Conservation (phyloP, 2,329 filamentous ascomycete species). For the Cladosporium phlei region DNA sequence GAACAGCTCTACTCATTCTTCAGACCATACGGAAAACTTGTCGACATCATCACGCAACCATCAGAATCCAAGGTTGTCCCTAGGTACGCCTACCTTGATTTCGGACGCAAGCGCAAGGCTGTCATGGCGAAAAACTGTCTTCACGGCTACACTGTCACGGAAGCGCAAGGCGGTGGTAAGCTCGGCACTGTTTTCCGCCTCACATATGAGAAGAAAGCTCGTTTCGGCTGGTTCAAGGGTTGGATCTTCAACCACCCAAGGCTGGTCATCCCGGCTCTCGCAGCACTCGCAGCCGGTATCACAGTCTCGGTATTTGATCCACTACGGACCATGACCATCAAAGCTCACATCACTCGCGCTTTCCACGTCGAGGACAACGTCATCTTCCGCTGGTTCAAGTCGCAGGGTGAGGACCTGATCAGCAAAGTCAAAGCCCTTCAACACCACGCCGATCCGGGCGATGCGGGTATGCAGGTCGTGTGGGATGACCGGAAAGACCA, state of each 20-base stretch:
- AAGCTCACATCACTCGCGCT: conserved; percentile 74
- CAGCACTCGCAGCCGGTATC: conserved; percentile 73
- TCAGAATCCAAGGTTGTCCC: conserved; percentile 82
- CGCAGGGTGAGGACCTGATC: conserved; percentile 60
- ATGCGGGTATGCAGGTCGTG: conserved; percentile 70
- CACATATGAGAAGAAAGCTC: conserved; percentile 75
- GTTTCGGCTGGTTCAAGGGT: conserved; percentile 74
- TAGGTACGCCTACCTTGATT: conserved; percentile 75
- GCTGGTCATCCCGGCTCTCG: conserved; percentile 77
- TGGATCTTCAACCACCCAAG: conserved; percentile 83
- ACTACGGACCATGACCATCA: conserved; percentile 88
- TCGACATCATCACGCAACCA: conserved; percentile 76
- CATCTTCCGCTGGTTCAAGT: conserved; percentile 75
- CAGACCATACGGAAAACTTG: conserved; percentile 82
- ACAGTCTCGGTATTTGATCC: conserved; percentile 91
- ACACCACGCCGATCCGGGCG: conserved; percentile 42
- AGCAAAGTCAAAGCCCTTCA: conserved; percentile 45
- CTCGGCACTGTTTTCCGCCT: conserved; percentile 72
- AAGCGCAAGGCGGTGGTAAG: conserved; percentile 67
- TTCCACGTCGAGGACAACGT: conserved; percentile 69
- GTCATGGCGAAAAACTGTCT: conserved; percentile 90
- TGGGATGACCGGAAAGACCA: conserved; percentile 82
- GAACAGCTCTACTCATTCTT: conserved; percentile 85
- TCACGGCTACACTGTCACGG: conserved; percentile 72
- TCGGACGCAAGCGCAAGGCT: conserved; percentile 65